Evolutionary conservation across 2,329 filamentous ascomycete genomes (phyloP), one percentile per base, ranked within the genome.

Genomic region (Septoria linicola): DNA sequence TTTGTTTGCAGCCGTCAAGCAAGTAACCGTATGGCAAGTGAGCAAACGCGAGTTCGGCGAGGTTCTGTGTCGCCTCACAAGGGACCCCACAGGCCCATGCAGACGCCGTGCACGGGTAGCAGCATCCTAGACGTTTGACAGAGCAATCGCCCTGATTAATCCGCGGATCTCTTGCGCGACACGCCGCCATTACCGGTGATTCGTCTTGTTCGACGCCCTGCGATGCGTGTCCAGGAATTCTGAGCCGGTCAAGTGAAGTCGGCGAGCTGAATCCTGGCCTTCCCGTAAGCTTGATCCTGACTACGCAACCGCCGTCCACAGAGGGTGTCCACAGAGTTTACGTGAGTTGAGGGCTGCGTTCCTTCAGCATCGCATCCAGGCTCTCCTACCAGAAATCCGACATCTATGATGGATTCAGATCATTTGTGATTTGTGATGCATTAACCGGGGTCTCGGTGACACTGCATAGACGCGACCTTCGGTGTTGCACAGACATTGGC

Each of bases 11-110:
- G 3, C 27, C 8, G 10, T 49, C 19, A 31, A 41, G 47, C 47
- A 32, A 31, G 43, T 27, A 13, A 16, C 35, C 39, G 42, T 27
- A 37, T 39, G 34, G 44, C 34, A 39, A 32, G 42, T 36, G 31
- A 16, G 39, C 47, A 51, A 50, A 50, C 36, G 47, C 37, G 23
- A 44, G 37, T 25, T 48, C 50, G 50, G 50, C 50, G 50, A 53
- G 36, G 43, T 42, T 25, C 19, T 47, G 42, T 40, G 40, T 37
- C 31, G 50, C 40, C 32, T 23, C n/a, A 3, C 17, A 35, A 19
- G 30, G 23, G 27, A 27, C 13, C 16, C 20, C 25, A 41, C 27
- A 41, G 46, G 39, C 23, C 20, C 39, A 20, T 17, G 36, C 20
- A 20, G 37, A n/a, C 8, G 11, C 31, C 27, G 46, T 42, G 46